Evolutionary conservation across 1,284 basidiomycete species (phyloP).

Genomic region (Spongispora temasekensis): DNA sequence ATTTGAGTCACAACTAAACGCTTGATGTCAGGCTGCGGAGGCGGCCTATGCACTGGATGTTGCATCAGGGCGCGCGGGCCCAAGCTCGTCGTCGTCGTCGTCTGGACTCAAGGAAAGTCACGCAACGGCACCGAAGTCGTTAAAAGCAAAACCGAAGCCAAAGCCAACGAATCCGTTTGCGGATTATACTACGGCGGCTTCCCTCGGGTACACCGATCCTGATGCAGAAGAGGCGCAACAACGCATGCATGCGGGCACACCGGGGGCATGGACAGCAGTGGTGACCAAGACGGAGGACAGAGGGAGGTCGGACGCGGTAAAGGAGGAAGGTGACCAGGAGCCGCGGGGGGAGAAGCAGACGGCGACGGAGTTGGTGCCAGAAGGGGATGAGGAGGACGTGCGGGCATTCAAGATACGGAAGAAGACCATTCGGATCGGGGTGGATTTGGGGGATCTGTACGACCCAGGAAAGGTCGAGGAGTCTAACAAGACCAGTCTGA

Average conservation of each 20-base stretch:
- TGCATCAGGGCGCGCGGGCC: slow-evolving; percentile 60
- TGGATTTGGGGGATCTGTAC: slow-evolving; percentile 61
- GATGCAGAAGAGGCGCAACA: slow-evolving; percentile 67
- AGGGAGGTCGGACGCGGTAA: background rate
- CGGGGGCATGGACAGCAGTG: slow-evolving; percentile 87
- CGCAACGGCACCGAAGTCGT: slow-evolving; percentile 11
- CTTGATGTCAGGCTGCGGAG: slow-evolving; percentile 59
- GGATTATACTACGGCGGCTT: slow-evolving; percentile 86
- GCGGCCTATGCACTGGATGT: slow-evolving; percentile 76
- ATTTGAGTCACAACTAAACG: background rate
- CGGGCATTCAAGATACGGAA: slow-evolving; percentile 68
- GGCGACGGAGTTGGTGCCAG: slow-evolving; percentile 2
- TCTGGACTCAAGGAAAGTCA: no score
- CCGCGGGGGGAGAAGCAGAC: slow-evolving; percentile 15
- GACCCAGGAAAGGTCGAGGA: slow-evolving; percentile 70
- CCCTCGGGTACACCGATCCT: slow-evolving; percentile 77
- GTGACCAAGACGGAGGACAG: slow-evolving; percentile 21
- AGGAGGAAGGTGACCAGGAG: slow-evolving; percentile 38
- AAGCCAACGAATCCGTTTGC: slow-evolving; percentile 71
- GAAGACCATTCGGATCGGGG: slow-evolving; percentile 52
- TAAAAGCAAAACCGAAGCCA: slow-evolving; percentile 38
- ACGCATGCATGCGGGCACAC: slow-evolving; percentile 66
- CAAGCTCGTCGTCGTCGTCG: slow-evolving; percentile 20
- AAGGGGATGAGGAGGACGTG: slow-evolving; percentile 46
- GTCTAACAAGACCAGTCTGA: slow-evolving; percentile 2